Percentiles rank a stretch among this genome's conserved stretches.
Conservation (phyloP, 371 early-diverging fungal species). For the Mortierella sp. region DNA sequence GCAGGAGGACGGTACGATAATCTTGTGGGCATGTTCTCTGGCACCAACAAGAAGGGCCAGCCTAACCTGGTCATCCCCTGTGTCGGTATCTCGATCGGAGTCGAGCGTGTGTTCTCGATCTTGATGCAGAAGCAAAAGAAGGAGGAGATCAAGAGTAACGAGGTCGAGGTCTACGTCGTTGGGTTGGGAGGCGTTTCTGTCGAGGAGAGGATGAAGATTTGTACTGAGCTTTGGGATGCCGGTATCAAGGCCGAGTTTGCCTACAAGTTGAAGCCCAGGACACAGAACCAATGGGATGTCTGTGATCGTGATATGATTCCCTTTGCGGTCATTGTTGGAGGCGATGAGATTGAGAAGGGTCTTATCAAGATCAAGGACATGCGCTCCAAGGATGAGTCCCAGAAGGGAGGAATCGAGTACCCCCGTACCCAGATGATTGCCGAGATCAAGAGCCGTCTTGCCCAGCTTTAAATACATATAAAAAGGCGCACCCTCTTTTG, state of each 20-base stretch:
- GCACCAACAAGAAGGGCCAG: slow-evolving; percentile 74
- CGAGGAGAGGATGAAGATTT: slow-evolving; percentile 93
- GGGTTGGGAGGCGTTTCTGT: slow-evolving; percentile 90
- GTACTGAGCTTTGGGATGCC: slow-evolving; percentile 90
- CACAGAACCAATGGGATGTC: slow-evolving; percentile 82
- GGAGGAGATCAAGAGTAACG: slow-evolving; percentile 82
- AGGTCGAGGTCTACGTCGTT: slow-evolving; percentile 92
- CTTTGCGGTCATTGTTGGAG: slow-evolving; percentile 89
- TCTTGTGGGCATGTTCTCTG: slow-evolving; percentile 95
- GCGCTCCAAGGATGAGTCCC: slow-evolving; percentile 72
- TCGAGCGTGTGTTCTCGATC: slow-evolving; percentile 97
- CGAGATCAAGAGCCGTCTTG: slow-evolving; percentile 72
- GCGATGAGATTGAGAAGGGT: slow-evolving; percentile 85
- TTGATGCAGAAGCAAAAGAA: slow-evolving; percentile 74
- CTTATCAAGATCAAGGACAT: slow-evolving; percentile 91
- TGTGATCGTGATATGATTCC: slow-evolving; percentile 94
- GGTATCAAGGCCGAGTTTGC: slow-evolving; percentile 92
- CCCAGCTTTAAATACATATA: slow-evolving; percentile 17
- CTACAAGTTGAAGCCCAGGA: slow-evolving; percentile 93
- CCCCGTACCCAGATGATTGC: slow-evolving; percentile 74
- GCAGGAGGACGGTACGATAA: slow-evolving; percentile 99
- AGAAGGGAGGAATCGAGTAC: slow-evolving; percentile 73
- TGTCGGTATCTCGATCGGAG: slow-evolving; percentile 98
- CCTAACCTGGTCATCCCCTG: slow-evolving; percentile 91
- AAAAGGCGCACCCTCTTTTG: not conserved